These are phyloP conservation scores for Fusarium sp. DNA, from an alignment of 2,329 filamentous ascomycete species.

Conservation along the genomic window DNA sequence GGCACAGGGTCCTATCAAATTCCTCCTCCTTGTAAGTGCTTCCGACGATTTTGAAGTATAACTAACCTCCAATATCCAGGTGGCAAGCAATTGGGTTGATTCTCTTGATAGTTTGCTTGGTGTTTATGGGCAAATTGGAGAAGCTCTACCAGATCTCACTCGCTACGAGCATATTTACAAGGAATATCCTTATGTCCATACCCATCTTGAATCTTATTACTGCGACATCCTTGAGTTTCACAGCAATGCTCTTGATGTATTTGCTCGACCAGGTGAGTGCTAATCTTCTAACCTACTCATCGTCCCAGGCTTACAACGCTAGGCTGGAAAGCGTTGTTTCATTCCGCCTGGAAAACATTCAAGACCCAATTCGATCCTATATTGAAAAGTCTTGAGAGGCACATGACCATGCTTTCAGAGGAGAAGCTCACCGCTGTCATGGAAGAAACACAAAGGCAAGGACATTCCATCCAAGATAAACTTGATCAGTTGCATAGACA, in stretches of 20 bases:
- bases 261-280: neutral
- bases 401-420: no score
- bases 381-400: no score
- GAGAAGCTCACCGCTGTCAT: neutral
- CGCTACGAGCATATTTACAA: neutral
- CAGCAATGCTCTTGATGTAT: neutral
- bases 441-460: neutral
- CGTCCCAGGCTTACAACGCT: neutral
- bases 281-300: fast-evolving
- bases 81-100: neutral
- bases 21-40: neutral
- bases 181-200: neutral
- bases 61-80: neutral
- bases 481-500: neutral
- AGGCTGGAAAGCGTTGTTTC: neutral
- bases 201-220: neutral
- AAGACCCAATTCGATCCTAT: no score
- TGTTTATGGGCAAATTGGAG: neutral
- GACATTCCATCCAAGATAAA: neutral
- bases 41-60: fast-evolving
- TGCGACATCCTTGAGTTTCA: neutral
- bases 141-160: neutral
- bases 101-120: neutral
- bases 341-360: neutral
- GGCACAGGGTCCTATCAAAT: neutral